phyloP scores from a whole-genome alignment of 164 flowering plant genomes.

The Vitis rupestris region DNA sequence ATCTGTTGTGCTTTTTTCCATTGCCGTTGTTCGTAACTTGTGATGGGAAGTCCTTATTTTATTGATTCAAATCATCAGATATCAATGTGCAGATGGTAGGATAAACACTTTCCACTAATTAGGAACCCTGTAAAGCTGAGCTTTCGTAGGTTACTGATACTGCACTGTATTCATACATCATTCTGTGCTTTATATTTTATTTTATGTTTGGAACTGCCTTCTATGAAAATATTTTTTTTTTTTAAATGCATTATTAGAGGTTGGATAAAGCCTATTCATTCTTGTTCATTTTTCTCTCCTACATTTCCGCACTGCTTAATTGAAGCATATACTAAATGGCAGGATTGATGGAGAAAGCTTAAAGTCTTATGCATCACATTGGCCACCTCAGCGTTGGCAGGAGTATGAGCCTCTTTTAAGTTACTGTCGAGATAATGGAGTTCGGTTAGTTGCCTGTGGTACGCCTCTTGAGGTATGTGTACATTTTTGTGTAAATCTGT shows the following conservation, averaged over 20 bases:
- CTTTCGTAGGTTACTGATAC: not conserved
- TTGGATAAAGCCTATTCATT: not conserved
- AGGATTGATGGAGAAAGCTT: conserved; percentile 81
- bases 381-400: conserved; percentile 90
- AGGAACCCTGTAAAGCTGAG: not conserved
- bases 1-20: not conserved
- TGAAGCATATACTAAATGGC: conserved; percentile 23
- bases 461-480: conserved; percentile 77
- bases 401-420: conserved; percentile 86
- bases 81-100: not conserved
- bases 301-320: not conserved
- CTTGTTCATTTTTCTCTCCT: not conserved
- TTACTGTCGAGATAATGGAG: conserved; percentile 80
- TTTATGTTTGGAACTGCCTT: not conserved
- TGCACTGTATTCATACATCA: not conserved
- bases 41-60: not conserved
- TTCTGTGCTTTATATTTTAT: not conserved
- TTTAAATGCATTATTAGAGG: not conserved
- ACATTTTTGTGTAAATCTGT: not conserved
- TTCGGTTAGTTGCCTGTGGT: conserved; percentile 87
- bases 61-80: not conserved
- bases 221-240: not conserved
- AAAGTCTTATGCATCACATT: conserved; percentile 59
- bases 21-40: not conserved
- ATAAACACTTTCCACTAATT: not conserved